phyloP scores from a whole-genome alignment of 2,329 filamentous ascomycete species.

The Fusarium citri region DNA sequence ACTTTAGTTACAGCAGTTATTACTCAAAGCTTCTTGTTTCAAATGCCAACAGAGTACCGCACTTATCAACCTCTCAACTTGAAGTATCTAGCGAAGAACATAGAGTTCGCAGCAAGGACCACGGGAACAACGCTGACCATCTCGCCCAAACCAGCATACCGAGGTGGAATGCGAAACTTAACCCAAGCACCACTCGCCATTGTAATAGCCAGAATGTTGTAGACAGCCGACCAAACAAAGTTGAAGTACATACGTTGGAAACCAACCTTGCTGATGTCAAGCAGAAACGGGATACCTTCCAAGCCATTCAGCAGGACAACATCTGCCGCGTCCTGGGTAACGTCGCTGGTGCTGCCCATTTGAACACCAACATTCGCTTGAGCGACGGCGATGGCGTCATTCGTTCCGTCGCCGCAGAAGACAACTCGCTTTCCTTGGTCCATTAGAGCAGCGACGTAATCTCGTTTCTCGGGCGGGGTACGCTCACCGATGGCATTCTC shows the following conservation, averaged over 20 bases:
- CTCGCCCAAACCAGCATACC: conserved; percentile 12
- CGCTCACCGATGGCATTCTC: not conserved
- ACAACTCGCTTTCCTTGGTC: not conserved
- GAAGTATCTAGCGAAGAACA: conserved; percentile 4
- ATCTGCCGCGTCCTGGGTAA: conserved; percentile 8
- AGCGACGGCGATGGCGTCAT: conserved; percentile 2
- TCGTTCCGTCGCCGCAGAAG: conserved; percentile 6
- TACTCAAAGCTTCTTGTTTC: rapidly evolving
- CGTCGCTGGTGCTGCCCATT: conserved; percentile 13
- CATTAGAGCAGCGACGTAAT: conserved; percentile 8
- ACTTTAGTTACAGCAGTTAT: too few species aligned
- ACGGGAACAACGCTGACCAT: conserved; percentile 18
- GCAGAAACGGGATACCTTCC: conserved; percentile 1
- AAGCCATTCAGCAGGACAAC: conserved; percentile 1
- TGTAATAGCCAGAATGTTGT: conserved; percentile 2
- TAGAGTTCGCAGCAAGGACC: not conserved
- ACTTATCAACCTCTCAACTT: not conserved
- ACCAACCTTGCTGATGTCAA: conserved; percentile 6
- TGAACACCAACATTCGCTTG: conserved; percentile 7
- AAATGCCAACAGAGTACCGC: rapidly evolving
- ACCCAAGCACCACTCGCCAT: conserved; percentile 25
- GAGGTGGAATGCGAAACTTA: not conserved
- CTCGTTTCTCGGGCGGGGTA: conserved; percentile 6
- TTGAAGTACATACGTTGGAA: conserved; percentile 18
- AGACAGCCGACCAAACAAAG: conserved; percentile 17